A percentile compares a stretch with the other conserved stretches of the same genome.
Evolutionary conservation across 2,329 filamentous ascomycete genomes (phyloP).

Genomic region (Apiospora marii): DNA sequence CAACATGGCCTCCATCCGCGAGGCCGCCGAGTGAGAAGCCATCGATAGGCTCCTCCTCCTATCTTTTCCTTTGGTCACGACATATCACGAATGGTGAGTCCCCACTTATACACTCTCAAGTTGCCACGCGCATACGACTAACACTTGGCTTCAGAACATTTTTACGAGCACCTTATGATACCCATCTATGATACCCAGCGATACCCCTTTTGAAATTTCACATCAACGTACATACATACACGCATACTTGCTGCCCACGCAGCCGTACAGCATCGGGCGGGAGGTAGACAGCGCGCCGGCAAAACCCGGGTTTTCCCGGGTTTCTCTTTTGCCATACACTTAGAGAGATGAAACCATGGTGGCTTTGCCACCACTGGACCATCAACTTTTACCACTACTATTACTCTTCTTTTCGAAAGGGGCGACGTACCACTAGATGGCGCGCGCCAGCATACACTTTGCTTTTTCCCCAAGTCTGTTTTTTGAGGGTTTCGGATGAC

Average conservation of each 20-base stretch:
- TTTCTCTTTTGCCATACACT: neutral
- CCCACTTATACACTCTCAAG: neutral
- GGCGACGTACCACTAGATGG: constrained; percentile 13
- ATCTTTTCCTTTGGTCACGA: constrained; percentile 36
- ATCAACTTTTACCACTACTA: neutral
- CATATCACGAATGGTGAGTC: constrained; percentile 38
- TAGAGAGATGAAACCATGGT: neutral
- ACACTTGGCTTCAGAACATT: neutral
- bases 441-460: constrained; percentile 6
- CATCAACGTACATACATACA: constrained; percentile 13
- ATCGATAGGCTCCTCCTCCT: neutral
- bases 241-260: constrained; percentile 16
- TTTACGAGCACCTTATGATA: constrained; percentile 23
- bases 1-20: constrained; percentile 64
- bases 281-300: constrained; percentile 13
- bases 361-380: neutral
- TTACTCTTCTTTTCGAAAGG: constrained; percentile 4
- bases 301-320: constrained; percentile 3
- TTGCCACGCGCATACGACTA: neutral
- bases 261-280: constrained; percentile 9
- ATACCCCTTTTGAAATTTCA: constrained; percentile 17
- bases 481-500: neutral
- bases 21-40: constrained; percentile 50
- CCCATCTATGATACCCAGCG: constrained; percentile 23
- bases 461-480: neutral